phyloP scores from a whole-genome alignment of 345 rosid genomes.

The Rhodomyrtus tomentosa region DNA sequence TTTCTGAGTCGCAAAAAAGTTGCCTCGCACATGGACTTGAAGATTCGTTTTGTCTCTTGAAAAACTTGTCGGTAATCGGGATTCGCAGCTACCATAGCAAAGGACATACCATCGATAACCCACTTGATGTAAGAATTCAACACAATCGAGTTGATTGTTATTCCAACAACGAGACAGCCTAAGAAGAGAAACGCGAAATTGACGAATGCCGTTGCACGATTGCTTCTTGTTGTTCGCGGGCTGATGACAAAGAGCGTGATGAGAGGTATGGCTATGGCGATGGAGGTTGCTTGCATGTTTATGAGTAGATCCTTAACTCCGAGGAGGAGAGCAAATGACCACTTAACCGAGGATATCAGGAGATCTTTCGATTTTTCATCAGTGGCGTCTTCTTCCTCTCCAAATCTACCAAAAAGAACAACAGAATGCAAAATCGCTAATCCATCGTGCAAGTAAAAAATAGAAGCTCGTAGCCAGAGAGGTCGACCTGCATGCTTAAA shows the following conservation, averaged over 20 bases:
- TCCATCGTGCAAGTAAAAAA: background rate
- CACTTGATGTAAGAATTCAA: background rate
- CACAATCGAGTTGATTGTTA: background rate
- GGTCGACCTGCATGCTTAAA: background rate
- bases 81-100: background rate
- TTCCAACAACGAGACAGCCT: rapidly evolving
- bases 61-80: background rate
- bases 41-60: background rate
- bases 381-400: background rate
- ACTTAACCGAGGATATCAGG: background rate
- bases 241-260: background rate
- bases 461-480: background rate
- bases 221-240: no score
- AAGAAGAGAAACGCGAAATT: background rate
- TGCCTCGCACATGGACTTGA: background rate
- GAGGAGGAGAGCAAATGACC: background rate
- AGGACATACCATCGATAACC: background rate
- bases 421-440: background rate
- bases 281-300: background rate
- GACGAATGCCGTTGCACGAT: background rate
- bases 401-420: background rate
- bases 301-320: background rate
- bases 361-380: background rate
- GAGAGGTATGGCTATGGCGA: background rate
- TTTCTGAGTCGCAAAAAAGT: no score